These are phyloP conservation scores for Mychonastes homosphaera DNA, from an alignment of 139 green algal genomes.

Conservation along the genomic window DNA sequence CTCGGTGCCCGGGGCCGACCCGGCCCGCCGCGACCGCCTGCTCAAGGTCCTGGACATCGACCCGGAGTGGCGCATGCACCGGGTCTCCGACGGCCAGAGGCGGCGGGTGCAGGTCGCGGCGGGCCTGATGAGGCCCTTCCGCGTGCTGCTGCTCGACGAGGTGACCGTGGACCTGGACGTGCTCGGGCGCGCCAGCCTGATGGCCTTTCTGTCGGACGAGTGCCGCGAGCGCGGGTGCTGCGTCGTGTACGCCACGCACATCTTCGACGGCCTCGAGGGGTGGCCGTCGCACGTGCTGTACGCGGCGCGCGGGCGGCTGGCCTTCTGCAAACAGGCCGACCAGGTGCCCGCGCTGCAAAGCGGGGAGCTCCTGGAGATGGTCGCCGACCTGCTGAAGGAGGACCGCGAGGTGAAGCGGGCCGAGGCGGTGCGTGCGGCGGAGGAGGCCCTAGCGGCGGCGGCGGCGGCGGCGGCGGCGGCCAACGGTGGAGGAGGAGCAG, in stretches of 20 bases:
- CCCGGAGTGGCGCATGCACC: conserved; percentile 63
- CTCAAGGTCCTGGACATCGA: conserved; percentile 83
- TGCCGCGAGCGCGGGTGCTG: conserved; percentile 48
- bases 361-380: conserved; percentile 45
- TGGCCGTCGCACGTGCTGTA: conserved; percentile 93
- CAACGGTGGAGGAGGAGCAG: too few relatives aligned
- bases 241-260: conserved; percentile 97
- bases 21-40: conserved; percentile 43
- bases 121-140: conserved; percentile 71
- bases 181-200: conserved; percentile 78
- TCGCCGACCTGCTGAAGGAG: conserved; percentile 23
- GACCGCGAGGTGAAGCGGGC: too few relatives aligned
- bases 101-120: conserved; percentile 85
- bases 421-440: too few relatives aligned
- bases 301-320: conserved; percentile 49
- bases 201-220: conserved; percentile 82
- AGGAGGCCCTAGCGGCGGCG: too few relatives aligned
- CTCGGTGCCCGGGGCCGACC: conserved; percentile 51
- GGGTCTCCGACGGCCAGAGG: conserved; percentile 84
- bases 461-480: conserved; percentile 35
- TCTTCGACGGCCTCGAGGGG: conserved; percentile 92
- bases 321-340: conserved; percentile 16
- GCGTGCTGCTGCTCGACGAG: conserved; percentile 91
- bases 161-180: conserved; percentile 99
- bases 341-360: conserved; percentile 24